Percentiles rank a stretch among this genome's conserved stretches.
Evolutionary conservation across 495 filamentous ascomycete genomes (phyloP).

Genomic region (Hypoxylon perforatum): DNA sequence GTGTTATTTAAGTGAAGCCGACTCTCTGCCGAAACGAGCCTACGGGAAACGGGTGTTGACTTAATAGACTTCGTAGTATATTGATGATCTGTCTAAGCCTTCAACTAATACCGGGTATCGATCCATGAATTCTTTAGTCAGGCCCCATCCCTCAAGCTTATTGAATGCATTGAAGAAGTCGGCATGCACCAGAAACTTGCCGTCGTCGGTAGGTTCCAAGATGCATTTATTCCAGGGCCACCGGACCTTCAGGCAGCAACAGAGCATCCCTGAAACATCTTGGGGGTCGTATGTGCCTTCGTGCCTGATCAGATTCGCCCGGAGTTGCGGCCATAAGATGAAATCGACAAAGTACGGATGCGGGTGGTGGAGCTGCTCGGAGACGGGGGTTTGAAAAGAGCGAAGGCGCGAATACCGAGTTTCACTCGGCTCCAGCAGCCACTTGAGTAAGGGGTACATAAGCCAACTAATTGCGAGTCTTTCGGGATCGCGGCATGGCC

Average conservation of each 20-base stretch:
- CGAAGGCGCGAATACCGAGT: constrained; percentile 2
- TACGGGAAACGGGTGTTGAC: no score
- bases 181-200: background rate
- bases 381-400: constrained; percentile 7
- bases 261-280: background rate
- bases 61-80: no score
- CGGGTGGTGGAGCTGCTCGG: constrained; percentile 4
- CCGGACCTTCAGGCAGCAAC: constrained; percentile 11
- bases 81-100: background rate
- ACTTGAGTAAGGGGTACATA: background rate
- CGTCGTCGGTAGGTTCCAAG: background rate
- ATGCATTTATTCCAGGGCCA: constrained; percentile 9
- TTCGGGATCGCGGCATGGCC: constrained; percentile 13
- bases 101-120: background rate
- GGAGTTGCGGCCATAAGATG: background rate
- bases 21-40: no score
- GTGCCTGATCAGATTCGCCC: background rate
- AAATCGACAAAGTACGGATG: constrained; percentile 13
- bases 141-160: constrained; percentile 12
- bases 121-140: constrained; percentile 3
- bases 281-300: background rate
- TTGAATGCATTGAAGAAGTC: constrained; percentile 12
- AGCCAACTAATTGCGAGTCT: constrained; percentile 5
- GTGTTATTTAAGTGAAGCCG: no score
- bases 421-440: constrained; percentile 1